Percentiles rank a stretch among this genome's conserved stretches.
phyloP scores from a whole-genome alignment of 805 yeast species.

The Sungouiella thailandica region DNA sequence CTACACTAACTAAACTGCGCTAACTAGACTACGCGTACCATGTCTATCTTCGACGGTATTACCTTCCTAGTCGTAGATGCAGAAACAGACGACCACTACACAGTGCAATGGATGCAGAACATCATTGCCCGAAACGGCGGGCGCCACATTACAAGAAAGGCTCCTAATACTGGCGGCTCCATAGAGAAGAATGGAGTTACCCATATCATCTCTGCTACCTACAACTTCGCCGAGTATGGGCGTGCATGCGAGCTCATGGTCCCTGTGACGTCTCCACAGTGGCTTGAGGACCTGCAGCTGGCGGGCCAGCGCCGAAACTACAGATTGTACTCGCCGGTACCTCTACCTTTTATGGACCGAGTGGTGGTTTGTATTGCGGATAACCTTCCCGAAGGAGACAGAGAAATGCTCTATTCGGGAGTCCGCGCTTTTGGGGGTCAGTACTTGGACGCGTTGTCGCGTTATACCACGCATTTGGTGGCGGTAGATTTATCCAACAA shows the following conservation, averaged over 20 bases:
- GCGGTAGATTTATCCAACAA: slow-evolving; percentile 51
- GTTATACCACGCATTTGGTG: slow-evolving; percentile 75
- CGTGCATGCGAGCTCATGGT: slow-evolving; percentile 49
- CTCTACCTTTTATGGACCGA: slow-evolving; percentile 56
- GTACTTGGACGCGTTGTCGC: slow-evolving; percentile 55
- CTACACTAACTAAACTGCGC: no score
- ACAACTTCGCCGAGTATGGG: slow-evolving; percentile 48
- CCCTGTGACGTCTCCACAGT: slow-evolving; percentile 59
- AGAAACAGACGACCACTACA: background rate
- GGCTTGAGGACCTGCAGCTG: slow-evolving; percentile 49
- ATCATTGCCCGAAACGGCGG: slow-evolving; percentile 11
- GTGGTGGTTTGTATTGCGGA: slow-evolving; percentile 58
- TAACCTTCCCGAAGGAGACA: slow-evolving; percentile 51
- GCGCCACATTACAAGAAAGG: background rate
- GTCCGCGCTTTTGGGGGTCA: slow-evolving; percentile 77
- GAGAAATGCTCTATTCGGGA: slow-evolving; percentile 64
- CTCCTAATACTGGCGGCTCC: slow-evolving; percentile 1
- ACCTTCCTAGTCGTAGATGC: slow-evolving; percentile 2
- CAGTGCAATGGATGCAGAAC: background rate
- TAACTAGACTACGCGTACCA: no score
- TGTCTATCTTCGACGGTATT: background rate
- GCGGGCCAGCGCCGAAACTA: slow-evolving; percentile 30
- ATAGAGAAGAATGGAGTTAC: slow-evolving; percentile 17
- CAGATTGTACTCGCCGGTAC: slow-evolving; percentile 68
- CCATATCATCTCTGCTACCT: slow-evolving; percentile 50